Evolutionary conservation across 176 grass and related monocot genomes (phyloP).

Genomic region (Oropetium thomaeum): DNA sequence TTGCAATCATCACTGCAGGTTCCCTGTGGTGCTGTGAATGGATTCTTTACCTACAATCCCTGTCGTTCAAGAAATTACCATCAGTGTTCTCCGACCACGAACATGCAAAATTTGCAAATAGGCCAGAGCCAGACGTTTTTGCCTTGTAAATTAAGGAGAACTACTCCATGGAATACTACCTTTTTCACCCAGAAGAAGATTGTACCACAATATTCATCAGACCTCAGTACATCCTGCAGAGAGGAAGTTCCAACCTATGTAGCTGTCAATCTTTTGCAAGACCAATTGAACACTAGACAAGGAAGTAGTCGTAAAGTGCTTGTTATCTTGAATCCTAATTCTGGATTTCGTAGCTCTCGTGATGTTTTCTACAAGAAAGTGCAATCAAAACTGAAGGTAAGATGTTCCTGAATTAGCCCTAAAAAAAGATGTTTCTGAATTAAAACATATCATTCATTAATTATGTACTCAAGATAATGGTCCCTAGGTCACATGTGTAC

Average conservation of each 20-base stretch:
- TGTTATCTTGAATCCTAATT: slow-evolving; percentile 91
- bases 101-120: slow-evolving; percentile 23
- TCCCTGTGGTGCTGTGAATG: slow-evolving; percentile 30
- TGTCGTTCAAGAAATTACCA: slow-evolving; percentile 25
- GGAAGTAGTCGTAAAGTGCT: slow-evolving; percentile 56
- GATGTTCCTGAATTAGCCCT: neutral
- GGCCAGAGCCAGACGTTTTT: slow-evolving; percentile 20
- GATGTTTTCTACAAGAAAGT: slow-evolving; percentile 82
- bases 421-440: slow-evolving; percentile 9
- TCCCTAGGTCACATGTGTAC: neutral
- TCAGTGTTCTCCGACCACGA: slow-evolving; percentile 13
- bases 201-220: slow-evolving; percentile 35
- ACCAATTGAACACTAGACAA: slow-evolving; percentile 46
- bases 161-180: neutral
- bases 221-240: slow-evolving; percentile 44
- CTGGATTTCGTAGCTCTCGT: slow-evolving; percentile 75
- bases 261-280: slow-evolving; percentile 47
- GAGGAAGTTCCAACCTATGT: slow-evolving; percentile 45
- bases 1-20: slow-evolving; percentile 31
- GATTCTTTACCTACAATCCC: slow-evolving; percentile 26
- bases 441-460: no score
- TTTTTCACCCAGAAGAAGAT: slow-evolving; percentile 26
- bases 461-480: neutral
- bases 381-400: slow-evolving; percentile 70
- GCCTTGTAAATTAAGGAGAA: slow-evolving; percentile 41